Conservation (phyloP, 768 basidiomycete genomes). For the Roridomyces roridus region DNA sequence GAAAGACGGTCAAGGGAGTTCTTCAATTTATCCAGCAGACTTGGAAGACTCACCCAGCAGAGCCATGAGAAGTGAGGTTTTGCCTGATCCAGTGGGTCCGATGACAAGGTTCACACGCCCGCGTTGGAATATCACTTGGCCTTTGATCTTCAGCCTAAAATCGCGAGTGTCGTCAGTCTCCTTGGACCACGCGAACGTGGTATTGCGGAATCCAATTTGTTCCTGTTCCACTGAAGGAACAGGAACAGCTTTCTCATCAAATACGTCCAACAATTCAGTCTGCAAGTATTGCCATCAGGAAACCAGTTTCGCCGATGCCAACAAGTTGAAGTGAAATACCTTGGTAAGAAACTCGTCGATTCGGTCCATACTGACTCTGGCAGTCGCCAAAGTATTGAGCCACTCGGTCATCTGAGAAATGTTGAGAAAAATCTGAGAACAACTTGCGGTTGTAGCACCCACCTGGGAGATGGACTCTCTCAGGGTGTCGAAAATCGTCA, state of each 20-base stretch:
- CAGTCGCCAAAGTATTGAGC: constrained; percentile 1
- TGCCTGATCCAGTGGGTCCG: constrained; percentile 43
- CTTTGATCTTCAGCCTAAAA: constrained; percentile 56
- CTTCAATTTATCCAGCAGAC: too few species aligned
- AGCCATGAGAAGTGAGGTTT: constrained; percentile 70
- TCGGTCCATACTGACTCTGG: constrained; percentile 48
- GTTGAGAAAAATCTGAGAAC: too few species aligned
- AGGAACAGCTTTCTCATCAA: too few species aligned
- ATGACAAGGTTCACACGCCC: constrained; percentile 60
- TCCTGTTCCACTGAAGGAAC: background rate
- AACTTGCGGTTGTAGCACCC: too few species aligned
- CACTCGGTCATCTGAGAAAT: background rate
- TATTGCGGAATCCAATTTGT: constrained; percentile 56
- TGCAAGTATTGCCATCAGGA: background rate
- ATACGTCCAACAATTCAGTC: constrained; percentile 19
- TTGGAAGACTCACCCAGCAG: constrained; percentile 42
- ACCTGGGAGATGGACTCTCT: constrained; percentile 41
- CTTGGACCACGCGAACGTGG: constrained; percentile 61
- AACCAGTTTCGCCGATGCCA: background rate
- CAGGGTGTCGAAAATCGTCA: constrained; percentile 67
- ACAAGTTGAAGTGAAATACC: constrained; percentile 27
- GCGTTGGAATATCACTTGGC: constrained; percentile 56
- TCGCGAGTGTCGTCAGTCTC: constrained; percentile 47
- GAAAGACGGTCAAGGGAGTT: background rate
- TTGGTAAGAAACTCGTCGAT: constrained; percentile 45